A percentile compares a stretch with the other conserved stretches of the same genome.
These are phyloP conservation scores for Beta corolliflora DNA, from an alignment of 179 eudicot genomes.

Conservation along the genomic window DNA sequence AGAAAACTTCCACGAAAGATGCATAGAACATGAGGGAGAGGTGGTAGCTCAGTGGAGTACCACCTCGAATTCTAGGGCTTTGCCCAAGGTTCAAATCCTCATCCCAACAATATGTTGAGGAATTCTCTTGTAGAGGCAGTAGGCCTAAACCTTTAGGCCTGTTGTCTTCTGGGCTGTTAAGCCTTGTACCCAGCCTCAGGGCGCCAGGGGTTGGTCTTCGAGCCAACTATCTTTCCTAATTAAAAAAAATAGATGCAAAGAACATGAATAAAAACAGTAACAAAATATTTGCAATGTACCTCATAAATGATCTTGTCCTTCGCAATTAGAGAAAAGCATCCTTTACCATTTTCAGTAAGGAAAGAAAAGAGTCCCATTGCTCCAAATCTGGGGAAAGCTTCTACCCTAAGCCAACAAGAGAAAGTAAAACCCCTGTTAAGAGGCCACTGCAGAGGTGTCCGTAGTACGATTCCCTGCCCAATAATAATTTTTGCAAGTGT, in stretches of 20 bases:
- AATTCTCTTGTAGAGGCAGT: no score
- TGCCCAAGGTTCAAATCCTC: no score
- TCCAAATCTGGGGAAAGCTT: slow-evolving; percentile 81
- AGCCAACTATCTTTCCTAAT: no score
- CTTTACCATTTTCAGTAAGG: slow-evolving; percentile 84
- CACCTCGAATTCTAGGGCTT: no score
- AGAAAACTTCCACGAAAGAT: neutral
- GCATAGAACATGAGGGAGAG: neutral
- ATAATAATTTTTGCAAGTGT: slow-evolving; percentile 3
- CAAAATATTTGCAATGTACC: slow-evolving; percentile 42
- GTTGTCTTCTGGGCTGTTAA: no score
- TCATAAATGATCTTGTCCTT: slow-evolving; percentile 82
- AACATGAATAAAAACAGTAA: neutral
- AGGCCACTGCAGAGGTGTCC: slow-evolving; percentile 88
- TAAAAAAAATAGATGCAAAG: no score
- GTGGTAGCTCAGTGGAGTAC: no score
- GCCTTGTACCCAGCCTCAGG: no score
- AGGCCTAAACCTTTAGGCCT: no score
- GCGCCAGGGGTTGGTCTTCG: no score
- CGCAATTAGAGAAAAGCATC: slow-evolving; percentile 79
- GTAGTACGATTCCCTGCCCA: slow-evolving; percentile 72
- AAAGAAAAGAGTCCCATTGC: slow-evolving; percentile 94
- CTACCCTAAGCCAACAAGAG: slow-evolving; percentile 97
- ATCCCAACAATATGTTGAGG: no score
- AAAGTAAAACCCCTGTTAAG: slow-evolving; percentile 83